These are phyloP conservation scores for Xylaria sp. DNA, from an alignment of 2,329 filamentous ascomycete genomes.

Conservation along the genomic window DNA sequence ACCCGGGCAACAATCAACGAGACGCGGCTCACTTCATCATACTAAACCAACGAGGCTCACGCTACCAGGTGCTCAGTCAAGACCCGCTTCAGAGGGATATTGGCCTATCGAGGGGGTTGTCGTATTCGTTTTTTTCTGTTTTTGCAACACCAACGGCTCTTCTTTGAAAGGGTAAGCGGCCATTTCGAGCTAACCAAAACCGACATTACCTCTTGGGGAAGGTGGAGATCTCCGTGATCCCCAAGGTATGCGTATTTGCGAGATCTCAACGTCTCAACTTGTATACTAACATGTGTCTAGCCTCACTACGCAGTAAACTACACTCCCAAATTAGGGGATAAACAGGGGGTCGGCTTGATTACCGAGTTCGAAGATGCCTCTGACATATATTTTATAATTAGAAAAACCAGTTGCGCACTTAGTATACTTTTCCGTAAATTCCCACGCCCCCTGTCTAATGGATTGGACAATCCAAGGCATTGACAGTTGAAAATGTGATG, in stretches of 20 bases:
- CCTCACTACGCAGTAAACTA: too few relatives aligned
- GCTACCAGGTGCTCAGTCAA: not conserved
- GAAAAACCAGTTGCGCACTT: too few relatives aligned
- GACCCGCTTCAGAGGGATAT: not conserved
- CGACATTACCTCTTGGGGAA: slow-evolving; percentile 31
- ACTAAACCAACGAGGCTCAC: too few relatives aligned
- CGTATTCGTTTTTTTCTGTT: slow-evolving; percentile 15
- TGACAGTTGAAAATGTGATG: too few relatives aligned
- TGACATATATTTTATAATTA: too few relatives aligned
- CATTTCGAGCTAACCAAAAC: slow-evolving; percentile 16
- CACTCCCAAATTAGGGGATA: not conserved
- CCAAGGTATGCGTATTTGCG: not conserved
- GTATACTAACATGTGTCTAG: too few relatives aligned
- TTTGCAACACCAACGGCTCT: not conserved
- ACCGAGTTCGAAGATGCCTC: too few relatives aligned
- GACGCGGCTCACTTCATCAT: too few relatives aligned
- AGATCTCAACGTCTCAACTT: not conserved
- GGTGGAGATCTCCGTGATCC: slow-evolving; percentile 21
- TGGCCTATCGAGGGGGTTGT: not conserved
- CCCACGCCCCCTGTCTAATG: too few relatives aligned
- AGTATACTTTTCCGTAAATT: too few relatives aligned
- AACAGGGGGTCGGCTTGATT: not conserved
- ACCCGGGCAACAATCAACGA: not conserved
- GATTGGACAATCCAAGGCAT: too few relatives aligned
- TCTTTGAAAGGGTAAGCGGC: not conserved